Conservation (phyloP, 1,284 basidiomycete species). For the Spongispora temasekensis region DNA sequence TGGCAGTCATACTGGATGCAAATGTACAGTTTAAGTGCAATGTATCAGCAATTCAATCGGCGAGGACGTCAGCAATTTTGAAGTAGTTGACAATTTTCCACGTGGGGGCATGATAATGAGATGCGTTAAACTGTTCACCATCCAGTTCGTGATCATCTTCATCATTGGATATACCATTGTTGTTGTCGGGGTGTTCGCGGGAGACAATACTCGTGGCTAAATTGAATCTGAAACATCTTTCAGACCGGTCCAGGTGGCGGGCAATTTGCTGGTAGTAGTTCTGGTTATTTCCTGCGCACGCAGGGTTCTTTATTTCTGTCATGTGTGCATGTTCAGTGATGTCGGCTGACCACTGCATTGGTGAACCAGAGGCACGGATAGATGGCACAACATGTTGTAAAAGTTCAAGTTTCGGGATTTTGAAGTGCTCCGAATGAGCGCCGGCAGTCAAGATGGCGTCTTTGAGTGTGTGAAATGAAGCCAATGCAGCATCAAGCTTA, state of each 20-base stretch:
- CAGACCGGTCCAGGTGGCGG: background rate
- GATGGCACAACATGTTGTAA: background rate
- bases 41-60: background rate
- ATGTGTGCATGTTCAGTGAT: constrained; percentile 1
- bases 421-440: background rate
- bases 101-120: background rate
- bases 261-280: background rate
- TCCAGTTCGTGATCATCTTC: background rate
- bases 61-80: background rate
- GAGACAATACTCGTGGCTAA: background rate
- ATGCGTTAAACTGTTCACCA: background rate
- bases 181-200: background rate
- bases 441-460: background rate
- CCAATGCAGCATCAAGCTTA: background rate
- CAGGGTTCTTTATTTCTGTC: background rate
- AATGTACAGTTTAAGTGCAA: background rate
- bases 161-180: background rate
- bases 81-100: background rate
- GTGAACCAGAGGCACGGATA: background rate
- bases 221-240: background rate
- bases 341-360: constrained; percentile 1
- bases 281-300: background rate
- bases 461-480: background rate
- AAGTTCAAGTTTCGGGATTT: background rate
- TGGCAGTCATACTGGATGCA: background rate